phyloP scores from a whole-genome alignment of 108 stramenopile genomes.

The Cyclotella atomus region DNA sequence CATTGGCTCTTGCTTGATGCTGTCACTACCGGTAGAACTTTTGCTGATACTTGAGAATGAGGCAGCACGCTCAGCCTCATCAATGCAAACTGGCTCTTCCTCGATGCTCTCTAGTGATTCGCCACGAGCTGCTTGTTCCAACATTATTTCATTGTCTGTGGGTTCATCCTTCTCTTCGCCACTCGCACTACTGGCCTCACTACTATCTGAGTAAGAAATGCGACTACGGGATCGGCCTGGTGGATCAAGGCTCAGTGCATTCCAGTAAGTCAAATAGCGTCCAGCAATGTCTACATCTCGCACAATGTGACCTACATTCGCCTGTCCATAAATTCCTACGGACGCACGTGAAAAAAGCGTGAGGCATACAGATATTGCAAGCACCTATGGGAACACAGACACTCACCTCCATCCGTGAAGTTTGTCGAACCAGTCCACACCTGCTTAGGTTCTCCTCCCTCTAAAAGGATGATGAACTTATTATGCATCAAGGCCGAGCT shows the following conservation, averaged over 20 bases:
- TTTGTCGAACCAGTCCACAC: constrained; percentile 45
- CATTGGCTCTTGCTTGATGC: constrained; percentile 27
- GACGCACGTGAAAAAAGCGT: too few species aligned
- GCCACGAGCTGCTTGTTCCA: background rate
- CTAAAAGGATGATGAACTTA: constrained; percentile 45
- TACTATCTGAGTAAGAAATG: background rate
- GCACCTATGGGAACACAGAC: too few species aligned
- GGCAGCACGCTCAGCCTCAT: background rate
- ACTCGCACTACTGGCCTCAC: background rate
- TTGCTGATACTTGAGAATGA: background rate
- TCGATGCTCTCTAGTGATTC: background rate
- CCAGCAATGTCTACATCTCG: constrained; percentile 32
- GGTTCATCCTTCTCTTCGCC: constrained; percentile 5
- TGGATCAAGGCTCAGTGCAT: constrained; percentile 26
- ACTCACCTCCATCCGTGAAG: constrained; percentile 40
- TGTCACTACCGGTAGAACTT: background rate
- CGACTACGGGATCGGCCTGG: constrained; percentile 19
- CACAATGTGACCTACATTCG: constrained; percentile 44
- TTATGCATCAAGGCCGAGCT: constrained; percentile 48
- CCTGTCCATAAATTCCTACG: constrained; percentile 26
- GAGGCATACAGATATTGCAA: too few species aligned
- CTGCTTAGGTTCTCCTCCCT: constrained; percentile 15
- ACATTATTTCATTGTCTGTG: constrained; percentile 11
- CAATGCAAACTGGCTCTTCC: background rate
- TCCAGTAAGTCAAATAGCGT: constrained; percentile 34